Percentiles rank a stretch among this genome's conserved stretches.
Conservation (phyloP, 1,139 yeast genomes). For the Debaryomycetaceae sp. region DNA sequence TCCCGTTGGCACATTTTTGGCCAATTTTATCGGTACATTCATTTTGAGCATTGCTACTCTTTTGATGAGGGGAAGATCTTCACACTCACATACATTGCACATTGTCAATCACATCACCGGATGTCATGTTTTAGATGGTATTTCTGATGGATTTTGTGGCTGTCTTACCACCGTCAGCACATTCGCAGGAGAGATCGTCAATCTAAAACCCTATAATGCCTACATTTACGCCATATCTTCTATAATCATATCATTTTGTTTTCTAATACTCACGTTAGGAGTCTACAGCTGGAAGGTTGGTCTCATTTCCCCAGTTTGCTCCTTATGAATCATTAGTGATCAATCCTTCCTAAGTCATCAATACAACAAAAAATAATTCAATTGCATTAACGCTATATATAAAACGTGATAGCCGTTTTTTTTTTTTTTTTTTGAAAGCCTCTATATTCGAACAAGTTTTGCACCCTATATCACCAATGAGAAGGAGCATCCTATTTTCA, state of each 20-base stretch:
- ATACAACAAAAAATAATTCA: too few species aligned
- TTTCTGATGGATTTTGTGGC: constrained; percentile 75
- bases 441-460: too few species aligned
- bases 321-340: constrained; percentile 9
- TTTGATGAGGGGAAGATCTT: constrained; percentile 43
- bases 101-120: constrained; percentile 32
- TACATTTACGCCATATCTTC: constrained; percentile 40
- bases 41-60: constrained; percentile 55
- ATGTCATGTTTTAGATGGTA: constrained; percentile 55
- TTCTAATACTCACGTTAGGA: constrained; percentile 45
- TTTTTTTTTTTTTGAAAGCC: too few species aligned
- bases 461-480: background rate
- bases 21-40: constrained; percentile 58
- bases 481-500: background rate
- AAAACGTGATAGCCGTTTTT: too few species aligned
- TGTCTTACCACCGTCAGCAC: constrained; percentile 75
- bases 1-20: constrained; percentile 73
- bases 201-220: constrained; percentile 25
- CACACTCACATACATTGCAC: constrained; percentile 6
- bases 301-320: constrained; percentile 17
- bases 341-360: too few species aligned
- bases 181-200: constrained; percentile 62
- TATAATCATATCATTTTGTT: constrained; percentile 28
- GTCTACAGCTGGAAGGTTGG: constrained; percentile 47
- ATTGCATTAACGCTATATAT: too few species aligned